Evolutionary conservation across 78 protist genomes (phyloP).

Genomic region (Dictyostelium brefeldianum): DNA sequence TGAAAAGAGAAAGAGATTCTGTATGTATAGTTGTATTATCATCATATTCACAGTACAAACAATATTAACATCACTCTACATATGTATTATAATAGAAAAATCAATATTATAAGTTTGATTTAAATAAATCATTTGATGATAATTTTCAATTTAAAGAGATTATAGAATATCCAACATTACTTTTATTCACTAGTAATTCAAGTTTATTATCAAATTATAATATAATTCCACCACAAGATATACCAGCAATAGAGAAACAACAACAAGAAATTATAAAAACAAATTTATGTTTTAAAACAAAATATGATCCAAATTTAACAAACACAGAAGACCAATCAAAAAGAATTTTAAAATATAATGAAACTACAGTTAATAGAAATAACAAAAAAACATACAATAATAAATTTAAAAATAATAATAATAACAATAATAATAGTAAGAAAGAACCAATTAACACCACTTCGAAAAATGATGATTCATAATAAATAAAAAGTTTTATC

Average conservation of each 20-base stretch:
- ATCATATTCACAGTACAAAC: no score
- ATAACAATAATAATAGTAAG: constrained; percentile 14
- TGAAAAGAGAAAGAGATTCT: constrained; percentile 41
- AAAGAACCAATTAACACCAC: background rate
- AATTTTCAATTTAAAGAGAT: constrained; percentile 28
- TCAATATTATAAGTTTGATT: constrained; percentile 23
- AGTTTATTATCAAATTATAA: background rate
- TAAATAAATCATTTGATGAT: background rate
- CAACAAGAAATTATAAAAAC: constrained; percentile 16
- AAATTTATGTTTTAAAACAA: constrained; percentile 9
- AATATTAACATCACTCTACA: background rate
- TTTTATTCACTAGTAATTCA: constrained; percentile 5
- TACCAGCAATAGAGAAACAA: background rate
- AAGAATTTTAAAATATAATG: background rate
- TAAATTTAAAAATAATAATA: constrained; percentile 1
- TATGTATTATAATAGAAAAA: background rate
- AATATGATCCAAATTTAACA: constrained; percentile 34
- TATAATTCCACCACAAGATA: background rate
- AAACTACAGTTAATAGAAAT: background rate
- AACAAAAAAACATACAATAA: background rate
- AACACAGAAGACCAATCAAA: constrained; percentile 4
- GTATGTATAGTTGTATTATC: no score
- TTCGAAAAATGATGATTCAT: no score
- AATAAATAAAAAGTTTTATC: no score
- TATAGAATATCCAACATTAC: constrained; percentile 20